phyloP scores from a whole-genome alignment of 2,329 filamentous ascomycete species.

The Leptographium procerum region DNA sequence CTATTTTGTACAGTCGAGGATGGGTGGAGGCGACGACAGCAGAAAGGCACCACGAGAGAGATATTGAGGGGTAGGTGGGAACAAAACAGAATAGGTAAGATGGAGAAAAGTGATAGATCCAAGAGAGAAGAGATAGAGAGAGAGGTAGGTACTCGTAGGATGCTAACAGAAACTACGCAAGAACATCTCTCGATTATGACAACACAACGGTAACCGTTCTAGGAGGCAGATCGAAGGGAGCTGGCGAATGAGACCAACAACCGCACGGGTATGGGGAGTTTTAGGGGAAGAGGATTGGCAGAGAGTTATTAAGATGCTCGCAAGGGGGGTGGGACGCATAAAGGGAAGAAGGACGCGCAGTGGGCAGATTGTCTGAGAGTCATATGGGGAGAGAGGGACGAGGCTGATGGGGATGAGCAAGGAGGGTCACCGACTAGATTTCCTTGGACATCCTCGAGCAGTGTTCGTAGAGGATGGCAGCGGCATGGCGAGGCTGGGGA shows the following conservation, averaged over 20 bases:
- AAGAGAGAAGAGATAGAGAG: not conserved
- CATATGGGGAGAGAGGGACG: not conserved
- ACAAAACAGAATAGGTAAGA: not conserved
- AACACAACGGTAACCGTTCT: not conserved
- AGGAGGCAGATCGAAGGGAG: not conserved
- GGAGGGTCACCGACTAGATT: no score
- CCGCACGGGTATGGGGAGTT: constrained; percentile 8
- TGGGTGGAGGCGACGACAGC: not conserved
- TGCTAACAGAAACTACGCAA: not conserved
- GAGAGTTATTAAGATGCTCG: not conserved
- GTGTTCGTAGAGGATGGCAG: no score
- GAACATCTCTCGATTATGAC: not conserved
- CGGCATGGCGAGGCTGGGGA: not conserved
- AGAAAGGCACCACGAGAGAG: no score
- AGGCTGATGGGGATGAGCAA: no score
- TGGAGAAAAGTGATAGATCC: not conserved
- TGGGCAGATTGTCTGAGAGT: not conserved
- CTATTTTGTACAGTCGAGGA: not conserved
- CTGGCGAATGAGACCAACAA: constrained; percentile 8
- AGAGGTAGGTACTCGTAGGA: not conserved
- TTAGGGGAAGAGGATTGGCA: not conserved
- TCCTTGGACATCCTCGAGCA: no score
- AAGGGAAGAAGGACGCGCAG: not conserved
- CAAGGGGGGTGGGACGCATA: not conserved
- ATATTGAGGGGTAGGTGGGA: not conserved